phyloP scores from a whole-genome alignment of 371 early-diverging fungal genomes.

The Mucor irregularis region DNA sequence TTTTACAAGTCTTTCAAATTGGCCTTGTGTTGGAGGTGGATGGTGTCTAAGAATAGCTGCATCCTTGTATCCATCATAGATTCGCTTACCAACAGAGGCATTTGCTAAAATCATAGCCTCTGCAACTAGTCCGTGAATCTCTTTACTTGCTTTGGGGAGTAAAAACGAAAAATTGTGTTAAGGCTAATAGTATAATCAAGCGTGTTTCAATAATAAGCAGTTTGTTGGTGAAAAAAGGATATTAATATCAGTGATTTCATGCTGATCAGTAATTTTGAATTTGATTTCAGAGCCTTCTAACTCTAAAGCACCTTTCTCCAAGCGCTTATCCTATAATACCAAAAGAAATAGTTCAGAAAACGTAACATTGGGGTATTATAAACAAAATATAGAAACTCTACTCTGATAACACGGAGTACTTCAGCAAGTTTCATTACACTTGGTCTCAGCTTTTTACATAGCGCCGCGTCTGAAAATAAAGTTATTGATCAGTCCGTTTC shows the following conservation, averaged over 20 bases:
- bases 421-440: constrained; percentile 53
- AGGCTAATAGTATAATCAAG: constrained; percentile 18
- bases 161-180: constrained; percentile 23
- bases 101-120: constrained; percentile 99
- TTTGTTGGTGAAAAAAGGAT: constrained; percentile 37
- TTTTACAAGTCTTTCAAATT: constrained; percentile 69
- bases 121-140: constrained; percentile 95
- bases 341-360: no score
- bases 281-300: constrained; percentile 77
- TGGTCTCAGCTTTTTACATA: constrained; percentile 52
- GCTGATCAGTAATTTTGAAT: constrained; percentile 64
- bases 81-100: constrained; percentile 86
- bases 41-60: constrained; percentile 90
- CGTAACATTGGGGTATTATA: no score
- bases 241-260: constrained; percentile 66
- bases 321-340: constrained; percentile 48
- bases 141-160: constrained; percentile 79
- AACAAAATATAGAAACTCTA: constrained; percentile 14
- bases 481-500: neutral
- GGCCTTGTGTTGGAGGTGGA: constrained; percentile 65
- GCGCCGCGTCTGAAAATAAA: constrained; percentile 28
- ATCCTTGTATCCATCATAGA: constrained; percentile 77
- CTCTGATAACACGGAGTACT: constrained; percentile 59
- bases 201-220: constrained; percentile 44
- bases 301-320: constrained; percentile 68